A percentile compares a stretch with the other conserved stretches of the same genome.
Evolutionary conservation across 352 stramenopile species (phyloP).

Genomic region (Phytophthora citricola): DNA sequence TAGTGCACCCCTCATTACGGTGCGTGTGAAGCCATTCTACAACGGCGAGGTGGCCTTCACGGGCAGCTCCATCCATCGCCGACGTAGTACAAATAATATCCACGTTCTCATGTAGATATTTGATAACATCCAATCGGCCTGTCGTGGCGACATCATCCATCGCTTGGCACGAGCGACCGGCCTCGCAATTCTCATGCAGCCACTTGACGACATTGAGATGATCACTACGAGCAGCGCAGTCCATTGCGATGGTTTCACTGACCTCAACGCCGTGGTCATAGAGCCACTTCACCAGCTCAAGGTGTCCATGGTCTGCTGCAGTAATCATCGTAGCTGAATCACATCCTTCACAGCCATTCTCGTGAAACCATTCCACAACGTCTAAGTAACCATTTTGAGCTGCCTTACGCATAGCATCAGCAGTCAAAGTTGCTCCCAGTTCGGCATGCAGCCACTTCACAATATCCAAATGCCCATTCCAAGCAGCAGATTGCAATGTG

Average conservation of each 20-base stretch:
- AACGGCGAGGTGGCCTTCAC: slow-evolving; percentile 22
- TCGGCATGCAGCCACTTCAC: slow-evolving; percentile 32
- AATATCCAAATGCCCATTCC: slow-evolving; percentile 27
- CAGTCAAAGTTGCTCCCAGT: slow-evolving; percentile 1
- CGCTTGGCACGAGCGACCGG: slow-evolving; percentile 1
- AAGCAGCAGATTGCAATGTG: slow-evolving; percentile 22
- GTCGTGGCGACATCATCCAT: slow-evolving; percentile 27
- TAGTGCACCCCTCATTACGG: slow-evolving; percentile 27
- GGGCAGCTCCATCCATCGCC: slow-evolving; percentile 29
- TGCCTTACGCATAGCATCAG: slow-evolving; percentile 25
- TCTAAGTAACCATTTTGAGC: slow-evolving; percentile 30
- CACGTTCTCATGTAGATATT: slow-evolving; percentile 19
- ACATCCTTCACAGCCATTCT: slow-evolving; percentile 24
- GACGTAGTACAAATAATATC: slow-evolving; percentile 6
- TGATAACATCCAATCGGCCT: slow-evolving; percentile 15
- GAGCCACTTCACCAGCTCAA: slow-evolving; percentile 31
- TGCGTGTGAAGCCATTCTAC: slow-evolving; percentile 37
- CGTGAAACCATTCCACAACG: slow-evolving; percentile 31
- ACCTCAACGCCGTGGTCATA: slow-evolving; percentile 15
- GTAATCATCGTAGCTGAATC: slow-evolving; percentile 17
- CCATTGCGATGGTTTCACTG: slow-evolving; percentile 13
- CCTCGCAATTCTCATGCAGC: slow-evolving; percentile 17
- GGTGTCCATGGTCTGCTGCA: slow-evolving; percentile 20
- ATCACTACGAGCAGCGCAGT: slow-evolving; percentile 23
- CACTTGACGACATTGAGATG: slow-evolving; percentile 32